A percentile compares a stretch with the other conserved stretches of the same genome.
Evolutionary conservation across 169 alveolate species (phyloP).

Genomic region (Babesia gibsoni): DNA sequence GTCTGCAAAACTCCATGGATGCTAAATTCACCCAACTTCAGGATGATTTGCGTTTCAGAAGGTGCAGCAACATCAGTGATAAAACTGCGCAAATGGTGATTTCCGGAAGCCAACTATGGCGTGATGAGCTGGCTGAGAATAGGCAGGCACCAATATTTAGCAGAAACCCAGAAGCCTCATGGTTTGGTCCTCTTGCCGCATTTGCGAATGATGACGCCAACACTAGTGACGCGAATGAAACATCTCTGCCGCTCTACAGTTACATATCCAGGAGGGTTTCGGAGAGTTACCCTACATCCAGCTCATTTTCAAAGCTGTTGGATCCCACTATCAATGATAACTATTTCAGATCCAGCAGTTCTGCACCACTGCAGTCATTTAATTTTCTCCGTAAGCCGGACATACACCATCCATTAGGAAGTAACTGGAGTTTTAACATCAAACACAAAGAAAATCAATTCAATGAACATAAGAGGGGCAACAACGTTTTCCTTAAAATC

Average conservation of each 20-base stretch:
- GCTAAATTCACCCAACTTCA: not conserved
- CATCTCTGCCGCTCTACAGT: not conserved
- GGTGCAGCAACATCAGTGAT: not conserved
- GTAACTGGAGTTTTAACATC: conserved; percentile 8
- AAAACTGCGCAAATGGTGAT: not conserved
- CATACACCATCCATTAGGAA: not conserved
- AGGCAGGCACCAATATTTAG: not conserved
- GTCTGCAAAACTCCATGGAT: not conserved
- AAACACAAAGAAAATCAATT: not conserved
- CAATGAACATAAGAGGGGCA: not conserved
- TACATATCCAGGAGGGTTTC: not conserved
- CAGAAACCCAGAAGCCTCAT: not conserved
- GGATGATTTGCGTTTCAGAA: not conserved
- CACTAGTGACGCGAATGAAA: not conserved
- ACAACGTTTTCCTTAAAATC: conserved; percentile 44
- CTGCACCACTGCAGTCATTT: not conserved
- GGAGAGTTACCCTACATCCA: not conserved
- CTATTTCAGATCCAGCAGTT: not conserved
- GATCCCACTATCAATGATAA: not conserved
- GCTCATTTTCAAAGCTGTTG: not conserved
- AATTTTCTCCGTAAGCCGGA: not conserved
- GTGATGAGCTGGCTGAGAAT: not conserved
- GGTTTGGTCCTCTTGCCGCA: not conserved
- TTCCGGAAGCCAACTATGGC: not conserved
- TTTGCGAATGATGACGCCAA: not conserved